These are phyloP conservation scores for Mycena rebaudengoi DNA, from an alignment of 768 basidiomycete genomes.

Conservation along the genomic window DNA sequence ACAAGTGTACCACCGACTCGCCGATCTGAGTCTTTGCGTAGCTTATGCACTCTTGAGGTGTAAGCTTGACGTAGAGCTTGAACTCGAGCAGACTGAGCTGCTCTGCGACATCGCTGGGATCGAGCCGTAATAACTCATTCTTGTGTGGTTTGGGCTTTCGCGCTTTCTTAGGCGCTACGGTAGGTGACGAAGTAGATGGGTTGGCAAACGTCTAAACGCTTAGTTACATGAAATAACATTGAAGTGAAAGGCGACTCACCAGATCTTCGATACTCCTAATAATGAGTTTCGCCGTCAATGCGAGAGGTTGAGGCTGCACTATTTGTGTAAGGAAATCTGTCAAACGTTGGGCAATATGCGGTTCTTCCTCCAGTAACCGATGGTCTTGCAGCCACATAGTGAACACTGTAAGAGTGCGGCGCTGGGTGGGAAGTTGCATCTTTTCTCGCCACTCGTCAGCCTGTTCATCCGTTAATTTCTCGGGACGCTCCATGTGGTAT, in stretches of 20 bases:
- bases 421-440: conserved; percentile 69
- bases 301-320: conserved; percentile 48
- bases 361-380: conserved; percentile 69
- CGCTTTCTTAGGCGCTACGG: conserved; percentile 42
- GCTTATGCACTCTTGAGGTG: conserved; percentile 76
- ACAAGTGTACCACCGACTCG: conserved; percentile 51
- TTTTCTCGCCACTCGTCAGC: conserved; percentile 71
- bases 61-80: conserved; percentile 72
- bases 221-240: neutral
- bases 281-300: conserved; percentile 56
- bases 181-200: conserved; percentile 33
- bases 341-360: conserved; percentile 63
- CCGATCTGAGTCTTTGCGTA: conserved; percentile 58
- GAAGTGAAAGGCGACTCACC: conserved; percentile 52
- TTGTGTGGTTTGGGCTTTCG: conserved; percentile 60
- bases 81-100: conserved; percentile 84
- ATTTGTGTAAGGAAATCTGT: conserved; percentile 62
- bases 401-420: conserved; percentile 65
- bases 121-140: conserved; percentile 70
- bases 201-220: conserved; percentile 51
- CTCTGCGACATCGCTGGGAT: conserved; percentile 76
- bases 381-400: conserved; percentile 70
- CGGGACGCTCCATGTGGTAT: conserved; percentile 64
- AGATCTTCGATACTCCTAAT: conserved; percentile 61
- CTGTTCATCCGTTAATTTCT: conserved; percentile 59